phyloP scores from a whole-genome alignment of 345 rosid species.

The Populus tremula region DNA sequence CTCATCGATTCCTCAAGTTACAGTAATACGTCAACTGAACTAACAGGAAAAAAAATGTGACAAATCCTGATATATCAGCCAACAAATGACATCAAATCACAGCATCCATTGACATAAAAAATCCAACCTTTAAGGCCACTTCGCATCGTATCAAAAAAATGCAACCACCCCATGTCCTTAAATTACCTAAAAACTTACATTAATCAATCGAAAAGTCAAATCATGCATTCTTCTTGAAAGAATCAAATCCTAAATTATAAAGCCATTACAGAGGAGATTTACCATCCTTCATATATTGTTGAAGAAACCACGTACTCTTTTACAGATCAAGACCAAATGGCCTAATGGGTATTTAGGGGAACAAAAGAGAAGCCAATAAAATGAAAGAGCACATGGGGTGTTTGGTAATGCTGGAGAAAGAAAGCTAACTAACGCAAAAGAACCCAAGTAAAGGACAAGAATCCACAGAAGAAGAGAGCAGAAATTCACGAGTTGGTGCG shows the following conservation, averaged over 20 bases:
- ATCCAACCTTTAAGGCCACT: neutral
- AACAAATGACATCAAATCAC: neutral
- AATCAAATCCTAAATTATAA: neutral
- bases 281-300: neutral
- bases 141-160: neutral
- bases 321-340: slow-evolving; percentile 9
- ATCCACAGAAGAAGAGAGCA: neutral
- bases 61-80: neutral
- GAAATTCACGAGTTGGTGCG: neutral
- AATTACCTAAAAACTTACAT: neutral
- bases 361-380: neutral
- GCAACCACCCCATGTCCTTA: neutral
- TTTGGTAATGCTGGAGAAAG: neutral
- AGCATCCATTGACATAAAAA: neutral
- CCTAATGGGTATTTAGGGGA: neutral
- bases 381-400: neutral
- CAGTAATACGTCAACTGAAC: neutral
- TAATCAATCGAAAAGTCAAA: neutral
- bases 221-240: neutral
- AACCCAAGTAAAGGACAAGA: neutral
- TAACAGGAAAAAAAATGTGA: neutral
- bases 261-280: neutral
- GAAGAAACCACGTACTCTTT: neutral
- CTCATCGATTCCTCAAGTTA: neutral
- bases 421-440: neutral